Percentiles rank a stretch among this genome's conserved stretches.
phyloP scores from a whole-genome alignment of 768 basidiomycete species.

The Leccinum ochraceum region DNA sequence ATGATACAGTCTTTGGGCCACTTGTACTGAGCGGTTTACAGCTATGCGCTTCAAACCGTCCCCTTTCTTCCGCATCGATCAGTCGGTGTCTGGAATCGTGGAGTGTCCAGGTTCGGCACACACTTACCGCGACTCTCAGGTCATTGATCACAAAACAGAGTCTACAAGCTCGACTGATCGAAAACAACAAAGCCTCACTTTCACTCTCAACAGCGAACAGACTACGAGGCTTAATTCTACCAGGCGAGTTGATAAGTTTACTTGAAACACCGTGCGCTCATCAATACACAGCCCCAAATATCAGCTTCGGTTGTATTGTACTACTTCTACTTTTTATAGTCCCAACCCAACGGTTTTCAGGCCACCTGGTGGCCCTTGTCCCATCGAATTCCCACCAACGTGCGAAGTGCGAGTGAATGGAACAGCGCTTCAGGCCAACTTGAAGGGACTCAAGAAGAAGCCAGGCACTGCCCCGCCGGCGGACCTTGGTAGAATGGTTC shows the following conservation, averaged over 20 bases:
- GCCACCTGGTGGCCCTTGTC: slow-evolving; percentile 55
- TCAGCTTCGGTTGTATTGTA: slow-evolving; percentile 88
- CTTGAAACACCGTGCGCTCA: slow-evolving; percentile 11
- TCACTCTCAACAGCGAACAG: slow-evolving; percentile 69
- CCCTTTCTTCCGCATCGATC: slow-evolving; percentile 72
- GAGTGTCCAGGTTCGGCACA: slow-evolving; percentile 76
- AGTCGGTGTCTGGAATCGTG: slow-evolving; percentile 59
- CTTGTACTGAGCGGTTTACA: slow-evolving; percentile 30
- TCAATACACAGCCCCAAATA: slow-evolving; percentile 54
- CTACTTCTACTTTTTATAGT: slow-evolving; percentile 74
- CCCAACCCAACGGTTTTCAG: slow-evolving; percentile 52
- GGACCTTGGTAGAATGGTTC: slow-evolving; percentile 50
- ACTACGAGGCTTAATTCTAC: slow-evolving; percentile 55
- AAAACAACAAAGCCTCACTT: slow-evolving; percentile 58
- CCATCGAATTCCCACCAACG: slow-evolving; percentile 87
- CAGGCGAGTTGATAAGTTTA: slow-evolving; percentile 43
- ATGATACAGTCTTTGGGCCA: slow-evolving; percentile 15
- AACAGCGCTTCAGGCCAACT: slow-evolving; percentile 64
- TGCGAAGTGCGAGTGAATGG: slow-evolving; percentile 90
- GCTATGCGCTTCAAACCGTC: slow-evolving; percentile 79
- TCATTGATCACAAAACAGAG: slow-evolving; percentile 44
- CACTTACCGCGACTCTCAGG: neutral
- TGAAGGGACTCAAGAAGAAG: slow-evolving; percentile 94
- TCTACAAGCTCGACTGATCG: slow-evolving; percentile 80
- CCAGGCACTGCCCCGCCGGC: slow-evolving; percentile 93